phyloP scores from a whole-genome alignment of 176 grass and related monocot genomes.

The Puya raimondii region DNA sequence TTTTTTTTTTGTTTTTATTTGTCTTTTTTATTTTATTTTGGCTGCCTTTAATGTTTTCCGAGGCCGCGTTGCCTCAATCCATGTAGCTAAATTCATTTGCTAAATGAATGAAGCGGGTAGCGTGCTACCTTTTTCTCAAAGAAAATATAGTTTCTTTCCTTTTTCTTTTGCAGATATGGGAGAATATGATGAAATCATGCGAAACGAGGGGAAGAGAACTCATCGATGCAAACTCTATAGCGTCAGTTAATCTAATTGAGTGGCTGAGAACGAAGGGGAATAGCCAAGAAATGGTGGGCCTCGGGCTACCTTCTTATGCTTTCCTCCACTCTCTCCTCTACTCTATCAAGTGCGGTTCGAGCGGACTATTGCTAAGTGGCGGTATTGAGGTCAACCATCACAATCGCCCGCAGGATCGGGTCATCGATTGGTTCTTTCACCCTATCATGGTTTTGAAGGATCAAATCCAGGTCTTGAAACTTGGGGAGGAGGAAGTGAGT shows the following conservation, averaged over 20 bases:
- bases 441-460: conserved; percentile 74
- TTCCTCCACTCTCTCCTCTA: conserved; percentile 41
- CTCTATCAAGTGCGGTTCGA: conserved; percentile 49
- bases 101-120: no score
- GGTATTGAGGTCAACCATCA: conserved; percentile 52
- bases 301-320: conserved; percentile 58
- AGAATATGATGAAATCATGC: conserved; percentile 53
- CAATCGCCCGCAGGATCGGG: conserved; percentile 61
- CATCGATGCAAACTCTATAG: conserved; percentile 58
- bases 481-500: conserved; percentile 54
- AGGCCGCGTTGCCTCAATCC: no score
- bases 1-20: no score
- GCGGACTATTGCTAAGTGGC: conserved; percentile 43
- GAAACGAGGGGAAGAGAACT: conserved; percentile 57
- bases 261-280: conserved; percentile 58
- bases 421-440: conserved; percentile 87
- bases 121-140: no score
- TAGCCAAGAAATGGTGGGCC: conserved; percentile 43
- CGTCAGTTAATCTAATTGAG: conserved; percentile 33
- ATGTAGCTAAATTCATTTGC: no score
- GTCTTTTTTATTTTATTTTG: no score
- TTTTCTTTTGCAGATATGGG: conserved; percentile 46
- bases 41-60: no score
- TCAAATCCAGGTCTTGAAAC: conserved; percentile 54
- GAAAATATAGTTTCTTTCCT: conserved; percentile 2